Percentiles rank a stretch among this genome's conserved stretches.
Conservation (phyloP, 768 basidiomycete genomes). For the Pilatotrama ljubarskyi region DNA sequence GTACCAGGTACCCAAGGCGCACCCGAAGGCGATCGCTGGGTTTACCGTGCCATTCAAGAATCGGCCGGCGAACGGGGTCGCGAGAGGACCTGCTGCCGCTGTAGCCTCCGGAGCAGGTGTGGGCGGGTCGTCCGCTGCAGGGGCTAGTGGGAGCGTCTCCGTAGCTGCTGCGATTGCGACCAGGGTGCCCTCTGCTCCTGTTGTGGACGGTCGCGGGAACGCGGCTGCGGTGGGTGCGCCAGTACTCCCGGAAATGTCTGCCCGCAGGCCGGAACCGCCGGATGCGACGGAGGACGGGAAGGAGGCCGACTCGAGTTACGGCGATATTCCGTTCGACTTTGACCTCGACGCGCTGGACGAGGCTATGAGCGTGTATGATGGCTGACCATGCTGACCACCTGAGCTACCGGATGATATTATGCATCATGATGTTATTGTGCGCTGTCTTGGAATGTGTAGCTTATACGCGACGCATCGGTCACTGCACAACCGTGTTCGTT, state of each 20-base stretch:
- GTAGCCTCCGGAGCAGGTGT: not conserved
- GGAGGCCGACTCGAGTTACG: slow-evolving; percentile 26
- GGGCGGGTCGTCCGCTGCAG: not conserved
- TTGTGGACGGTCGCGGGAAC: not conserved
- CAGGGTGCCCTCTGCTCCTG: not conserved
- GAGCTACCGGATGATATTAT: too few species aligned
- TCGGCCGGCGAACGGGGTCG: not conserved
- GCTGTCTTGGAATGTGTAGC: too few species aligned
- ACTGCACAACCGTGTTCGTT: too few species aligned
- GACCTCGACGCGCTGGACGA: slow-evolving; percentile 10
- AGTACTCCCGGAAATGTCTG: slow-evolving; percentile 7
- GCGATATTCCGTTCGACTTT: slow-evolving; percentile 17
- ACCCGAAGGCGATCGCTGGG: not conserved
- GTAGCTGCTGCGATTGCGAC: not conserved
- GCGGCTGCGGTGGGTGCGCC: not conserved
- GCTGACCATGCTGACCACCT: too few species aligned
- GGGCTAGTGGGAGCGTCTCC: not conserved
- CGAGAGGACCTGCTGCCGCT: not conserved
- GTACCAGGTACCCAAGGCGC: not conserved
- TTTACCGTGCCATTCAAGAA: slow-evolving; percentile 6
- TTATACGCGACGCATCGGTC: too few species aligned
- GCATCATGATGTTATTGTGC: too few species aligned
- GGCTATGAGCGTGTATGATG: slow-evolving; percentile 6
- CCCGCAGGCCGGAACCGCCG: slow-evolving; percentile 9
- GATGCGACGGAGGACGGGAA: not conserved